Base-by-base conservation (phyloP, 2,329 filamentous ascomycete species). In the Lomentospora prolificans region DNA sequence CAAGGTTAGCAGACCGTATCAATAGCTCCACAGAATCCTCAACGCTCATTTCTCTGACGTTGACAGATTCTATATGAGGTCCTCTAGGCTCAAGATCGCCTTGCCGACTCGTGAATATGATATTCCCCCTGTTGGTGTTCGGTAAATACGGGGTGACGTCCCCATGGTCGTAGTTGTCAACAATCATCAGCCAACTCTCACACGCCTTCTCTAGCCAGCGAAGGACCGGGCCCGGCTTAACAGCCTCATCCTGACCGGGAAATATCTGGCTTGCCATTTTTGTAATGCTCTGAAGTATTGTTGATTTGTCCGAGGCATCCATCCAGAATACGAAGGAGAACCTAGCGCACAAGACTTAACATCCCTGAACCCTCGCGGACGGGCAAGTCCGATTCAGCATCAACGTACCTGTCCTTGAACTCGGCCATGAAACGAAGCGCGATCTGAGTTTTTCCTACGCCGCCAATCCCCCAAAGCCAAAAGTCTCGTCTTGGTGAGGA, bases 401-500 rank as follows among this genome's bases (percentile, higher is more conserved):
- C n/a, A n/a, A n/a, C n/a, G n/a, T 59, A 62, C 65, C 57, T 55
- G 3, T 60, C 33, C 10, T 61, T 57, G 1, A 58, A 33, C 2
- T 44, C 31, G 8, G 68, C 63, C 0, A 58, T 46, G 4, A 65
- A 64, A 24, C 61, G 67, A 3, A 65, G 28, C 0, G 63, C 66
- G 3, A 67, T 65, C n/a, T 68, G 62, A 0, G 64, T 68, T 44
- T 70, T 70, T 0, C 67, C 66, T 0, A 63, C 60, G 3, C 67
- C 67, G 3, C 62, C 61, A 58, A 67, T 62, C 0, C 66, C 67
- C 25, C 63, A 56, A 1, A 68, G 56, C 10, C 66, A 52, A 17
- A 63, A 64, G 8, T 66, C 59, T 5, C 61, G 55, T 9, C 63
- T 19, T 17, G 31, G 0, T 58, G 55, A 39, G 27, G 3, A 55